These are phyloP conservation scores for Citrus australasica DNA, from an alignment of 345 rosid genomes.

Conservation along the genomic window DNA sequence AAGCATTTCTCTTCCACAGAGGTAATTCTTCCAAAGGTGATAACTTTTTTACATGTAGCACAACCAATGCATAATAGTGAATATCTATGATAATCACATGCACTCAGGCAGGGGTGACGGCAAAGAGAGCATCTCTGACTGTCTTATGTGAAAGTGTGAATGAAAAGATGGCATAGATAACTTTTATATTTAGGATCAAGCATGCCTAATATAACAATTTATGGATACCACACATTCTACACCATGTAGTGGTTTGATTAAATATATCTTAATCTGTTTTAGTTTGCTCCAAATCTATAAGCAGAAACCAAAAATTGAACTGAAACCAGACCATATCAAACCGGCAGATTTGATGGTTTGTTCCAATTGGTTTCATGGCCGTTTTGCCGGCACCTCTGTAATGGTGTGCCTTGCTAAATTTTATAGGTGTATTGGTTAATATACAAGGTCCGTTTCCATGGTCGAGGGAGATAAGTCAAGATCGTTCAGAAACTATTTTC, in stretches of 20 bases:
- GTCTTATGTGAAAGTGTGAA: not conserved
- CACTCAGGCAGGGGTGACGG: not conserved
- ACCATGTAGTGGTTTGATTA: not conserved
- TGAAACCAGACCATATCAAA: not conserved
- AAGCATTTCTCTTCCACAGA: not conserved
- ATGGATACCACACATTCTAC: not conserved
- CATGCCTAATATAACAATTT: not conserved
- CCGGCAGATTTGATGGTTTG: not conserved
- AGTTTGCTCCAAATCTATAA: not conserved
- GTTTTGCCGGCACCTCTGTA: not conserved
- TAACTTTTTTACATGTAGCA: not conserved
- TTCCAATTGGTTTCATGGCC: not conserved
- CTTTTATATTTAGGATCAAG: not conserved
- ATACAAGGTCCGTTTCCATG: not conserved
- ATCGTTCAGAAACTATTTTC: not conserved
- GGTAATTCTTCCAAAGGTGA: not conserved
- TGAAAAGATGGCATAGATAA: not conserved
- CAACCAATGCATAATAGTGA: not conserved
- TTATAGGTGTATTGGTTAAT: not conserved
- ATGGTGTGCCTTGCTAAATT: not conserved
- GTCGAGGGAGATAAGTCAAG: not conserved
- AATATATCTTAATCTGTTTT: not conserved
- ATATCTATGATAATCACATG: not conserved
- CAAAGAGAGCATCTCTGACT: not conserved
- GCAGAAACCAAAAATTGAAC: not conserved